Evolutionary conservation across 345 rosid genomes (phyloP), one percentile per base, ranked within the genome.

Genomic region (Lepidium didymum): DNA sequence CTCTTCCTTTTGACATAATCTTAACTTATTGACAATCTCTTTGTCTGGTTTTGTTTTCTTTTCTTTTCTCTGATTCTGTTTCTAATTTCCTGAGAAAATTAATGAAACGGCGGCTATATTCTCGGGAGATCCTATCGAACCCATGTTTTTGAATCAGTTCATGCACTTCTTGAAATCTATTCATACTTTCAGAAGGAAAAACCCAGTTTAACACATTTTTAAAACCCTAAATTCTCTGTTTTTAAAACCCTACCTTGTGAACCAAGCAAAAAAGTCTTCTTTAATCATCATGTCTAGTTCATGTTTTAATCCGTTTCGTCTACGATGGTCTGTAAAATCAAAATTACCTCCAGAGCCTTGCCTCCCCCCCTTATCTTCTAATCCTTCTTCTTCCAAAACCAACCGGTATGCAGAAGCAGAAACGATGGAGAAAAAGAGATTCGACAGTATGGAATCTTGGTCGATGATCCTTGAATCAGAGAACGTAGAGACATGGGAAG

Each of bases 401-500:
- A 80, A 60, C 5, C 73, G 63, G 60, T 62, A 52, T 56, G 83
- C 85, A 5, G 97, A 90, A 51, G 76, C 69, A 80, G 90, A 82
- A 76, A 90, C 77, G 78, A 79, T 91, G 95, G 97, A 91, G 73
- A 89, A 83, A 84, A 91, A 70, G 73, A 84, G 97, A 78, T 94
- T 94, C 49, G 97, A 94, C 60, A 91, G 99, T 80, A 56, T 91
- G 86, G 99, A 91, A 37, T 90, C 98, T 38, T 93, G 98, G 98
- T 93, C 97, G 3, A 94, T 89, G 99, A 88, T 94, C 29, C 57
- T 94, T 43, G 99, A 94, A 35, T 94, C 99, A 0, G 99, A 94
- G 70, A 94, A 89, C 78, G 87, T 94, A 42, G 99, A 91, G 83
- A 81, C 91, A 1, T 94, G 97, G 99, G 97, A 94, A 69, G 87